Evolutionary conservation across 164 flowering plant species (phyloP).

Genomic region (Tinospora cordifolia): DNA sequence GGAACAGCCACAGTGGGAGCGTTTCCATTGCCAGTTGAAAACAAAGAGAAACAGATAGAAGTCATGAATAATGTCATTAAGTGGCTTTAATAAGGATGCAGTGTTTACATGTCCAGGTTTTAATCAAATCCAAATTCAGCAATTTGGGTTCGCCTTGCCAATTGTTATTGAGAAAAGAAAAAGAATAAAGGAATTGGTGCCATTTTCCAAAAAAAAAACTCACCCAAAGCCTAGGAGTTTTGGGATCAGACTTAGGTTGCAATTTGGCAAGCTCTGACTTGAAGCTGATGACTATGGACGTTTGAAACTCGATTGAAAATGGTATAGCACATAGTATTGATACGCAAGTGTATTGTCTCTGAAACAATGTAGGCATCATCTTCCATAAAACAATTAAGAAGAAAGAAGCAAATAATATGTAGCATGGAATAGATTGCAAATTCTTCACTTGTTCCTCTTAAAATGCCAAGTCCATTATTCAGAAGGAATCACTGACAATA

Average conservation of each 20-base stretch:
- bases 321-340: constrained; percentile 41
- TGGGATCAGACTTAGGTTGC: constrained; percentile 62
- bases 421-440: no score
- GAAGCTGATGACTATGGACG: constrained; percentile 56
- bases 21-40: constrained; percentile 74
- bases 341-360: background rate
- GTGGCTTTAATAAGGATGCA: background rate
- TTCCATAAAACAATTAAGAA: background rate
- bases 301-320: constrained; percentile 79
- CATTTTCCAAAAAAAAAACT: constrained; percentile 15
- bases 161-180: background rate
- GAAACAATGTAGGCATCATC: background rate
- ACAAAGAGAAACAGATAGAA: constrained; percentile 1
- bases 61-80: background rate
- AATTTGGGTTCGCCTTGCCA: no score
- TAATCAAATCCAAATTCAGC: no score
- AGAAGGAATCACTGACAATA: no score
- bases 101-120: background rate
- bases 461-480: no score
- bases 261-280: constrained; percentile 57
- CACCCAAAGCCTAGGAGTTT: constrained; percentile 79
- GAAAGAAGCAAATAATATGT: no score
- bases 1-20: constrained; percentile 56
- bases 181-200: background rate
- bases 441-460: no score